phyloP scores from a whole-genome alignment of 495 filamentous ascomycete genomes.

The Lasiosphaeria hispida region DNA sequence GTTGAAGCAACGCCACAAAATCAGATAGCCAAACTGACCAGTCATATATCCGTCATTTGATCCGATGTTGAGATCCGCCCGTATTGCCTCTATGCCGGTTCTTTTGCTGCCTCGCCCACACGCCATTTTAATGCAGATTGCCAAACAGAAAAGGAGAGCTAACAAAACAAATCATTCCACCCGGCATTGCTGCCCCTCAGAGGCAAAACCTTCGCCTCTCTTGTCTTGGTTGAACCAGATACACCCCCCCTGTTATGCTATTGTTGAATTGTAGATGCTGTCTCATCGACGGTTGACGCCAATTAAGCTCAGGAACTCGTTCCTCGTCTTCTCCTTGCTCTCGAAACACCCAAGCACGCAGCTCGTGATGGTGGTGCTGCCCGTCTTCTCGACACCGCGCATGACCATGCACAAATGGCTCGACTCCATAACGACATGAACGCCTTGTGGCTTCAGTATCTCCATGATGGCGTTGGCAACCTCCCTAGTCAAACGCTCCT shows the following conservation, averaged over 20 bases:
- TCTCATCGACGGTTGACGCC: slow-evolving; percentile 51
- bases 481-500: slow-evolving; percentile 93
- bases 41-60: background rate
- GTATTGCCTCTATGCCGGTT: background rate
- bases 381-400: slow-evolving; percentile 89
- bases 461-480: slow-evolving; percentile 92
- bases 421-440: slow-evolving; percentile 96
- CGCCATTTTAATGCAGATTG: slow-evolving; percentile 25
- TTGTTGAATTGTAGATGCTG: slow-evolving; percentile 1
- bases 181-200: slow-evolving; percentile 15
- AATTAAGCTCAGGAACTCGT: slow-evolving; percentile 84
- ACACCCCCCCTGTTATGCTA: background rate
- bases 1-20: slow-evolving; percentile 24
- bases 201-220: slow-evolving; percentile 1
- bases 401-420: slow-evolving; percentile 99
- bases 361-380: slow-evolving; percentile 84
- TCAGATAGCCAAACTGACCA: slow-evolving; percentile 16
- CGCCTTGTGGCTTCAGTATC: slow-evolving; percentile 87
- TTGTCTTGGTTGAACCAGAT: slow-evolving; percentile 24
- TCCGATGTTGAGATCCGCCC: slow-evolving; percentile 34
- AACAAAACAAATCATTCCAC: background rate
- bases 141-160: slow-evolving; percentile 5
- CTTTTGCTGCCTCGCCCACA: slow-evolving; percentile 8
- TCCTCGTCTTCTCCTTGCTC: slow-evolving; percentile 85
- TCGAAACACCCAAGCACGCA: slow-evolving; percentile 95